Conservation (phyloP, 306 rosid genomes). For the Potentilla sterilis region DNA sequence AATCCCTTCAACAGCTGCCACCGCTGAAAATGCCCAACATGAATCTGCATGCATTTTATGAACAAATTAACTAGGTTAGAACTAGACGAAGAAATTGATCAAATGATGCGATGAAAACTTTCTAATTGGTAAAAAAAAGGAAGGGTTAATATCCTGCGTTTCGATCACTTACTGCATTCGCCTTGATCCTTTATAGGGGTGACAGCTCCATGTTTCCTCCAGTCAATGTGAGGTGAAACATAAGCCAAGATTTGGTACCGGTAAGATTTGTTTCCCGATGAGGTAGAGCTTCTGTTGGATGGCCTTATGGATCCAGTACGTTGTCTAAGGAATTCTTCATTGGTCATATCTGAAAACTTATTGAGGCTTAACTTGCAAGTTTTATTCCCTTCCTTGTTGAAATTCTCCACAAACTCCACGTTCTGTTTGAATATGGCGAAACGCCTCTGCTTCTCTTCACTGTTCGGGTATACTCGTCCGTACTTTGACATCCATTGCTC, state of each 20-base stretch:
- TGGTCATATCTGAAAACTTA: slow-evolving; percentile 26
- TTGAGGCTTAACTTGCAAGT: slow-evolving; percentile 30
- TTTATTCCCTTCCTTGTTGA: slow-evolving; percentile 24
- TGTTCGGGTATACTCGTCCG: slow-evolving; percentile 19
- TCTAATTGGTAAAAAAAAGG: neutral
- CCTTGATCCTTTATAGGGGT: slow-evolving; percentile 11
- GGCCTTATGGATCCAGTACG: slow-evolving; percentile 20
- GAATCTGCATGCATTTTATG: neutral
- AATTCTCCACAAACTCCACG: slow-evolving; percentile 25
- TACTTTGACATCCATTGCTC: slow-evolving; percentile 32
- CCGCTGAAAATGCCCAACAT: neutral
- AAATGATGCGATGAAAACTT: too few relatives aligned
- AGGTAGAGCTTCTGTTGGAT: neutral
- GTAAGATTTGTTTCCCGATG: neutral
- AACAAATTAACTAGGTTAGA: neutral
- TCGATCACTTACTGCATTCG: neutral
- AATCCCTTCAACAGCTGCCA: neutral
- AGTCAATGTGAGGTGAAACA: slow-evolving; percentile 31
- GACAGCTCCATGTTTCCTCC: slow-evolving; percentile 43
- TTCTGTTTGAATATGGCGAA: slow-evolving; percentile 31
- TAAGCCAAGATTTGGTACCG: slow-evolving; percentile 23
- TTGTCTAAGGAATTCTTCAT: slow-evolving; percentile 22
- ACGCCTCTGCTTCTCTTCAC: slow-evolving; percentile 30
- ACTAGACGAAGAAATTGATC: neutral
- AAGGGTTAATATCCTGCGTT: too few relatives aligned